phyloP scores from a whole-genome alignment of 768 basidiomycete species.

The Pleurotus pulmonarius region DNA sequence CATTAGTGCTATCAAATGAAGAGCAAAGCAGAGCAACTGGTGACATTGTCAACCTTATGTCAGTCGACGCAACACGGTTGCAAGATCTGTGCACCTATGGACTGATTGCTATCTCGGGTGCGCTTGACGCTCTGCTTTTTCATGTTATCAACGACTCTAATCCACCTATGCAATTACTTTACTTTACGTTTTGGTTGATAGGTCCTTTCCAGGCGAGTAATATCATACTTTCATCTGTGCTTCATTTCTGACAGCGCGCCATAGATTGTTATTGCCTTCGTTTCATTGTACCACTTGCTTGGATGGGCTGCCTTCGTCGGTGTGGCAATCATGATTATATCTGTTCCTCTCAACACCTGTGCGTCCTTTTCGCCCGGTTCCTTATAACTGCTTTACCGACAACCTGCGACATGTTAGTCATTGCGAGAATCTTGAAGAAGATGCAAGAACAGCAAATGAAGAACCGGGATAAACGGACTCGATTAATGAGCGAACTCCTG shows the following conservation, averaged over 20 bases:
- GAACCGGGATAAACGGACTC: constrained; percentile 78
- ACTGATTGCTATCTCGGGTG: constrained; percentile 78
- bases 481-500: constrained; percentile 91
- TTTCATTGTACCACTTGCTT: constrained; percentile 85
- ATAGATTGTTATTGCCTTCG: constrained; percentile 82
- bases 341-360: constrained; percentile 70
- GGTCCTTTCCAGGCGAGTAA: constrained; percentile 13
- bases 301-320: constrained; percentile 92
- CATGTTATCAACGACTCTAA: background rate
- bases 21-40: constrained; percentile 76
- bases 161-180: background rate
- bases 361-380: constrained; percentile 10
- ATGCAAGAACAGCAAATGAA: constrained; percentile 94
- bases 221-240: background rate
- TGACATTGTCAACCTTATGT: constrained; percentile 94
- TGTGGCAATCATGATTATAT: constrained; percentile 83
- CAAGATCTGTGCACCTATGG: constrained; percentile 84
- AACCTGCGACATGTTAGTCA: constrained; percentile 26
- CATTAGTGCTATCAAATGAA: constrained; percentile 81
- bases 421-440: constrained; percentile 65
- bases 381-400: background rate
- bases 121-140: background rate
- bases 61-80: constrained; percentile 75
- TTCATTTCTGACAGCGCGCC: background rate
- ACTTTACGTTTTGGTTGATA: background rate